A percentile compares a stretch with the other conserved stretches of the same genome.
Conservation (phyloP, 1,284 basidiomycete species). For the Rhodotorula sp. region DNA sequence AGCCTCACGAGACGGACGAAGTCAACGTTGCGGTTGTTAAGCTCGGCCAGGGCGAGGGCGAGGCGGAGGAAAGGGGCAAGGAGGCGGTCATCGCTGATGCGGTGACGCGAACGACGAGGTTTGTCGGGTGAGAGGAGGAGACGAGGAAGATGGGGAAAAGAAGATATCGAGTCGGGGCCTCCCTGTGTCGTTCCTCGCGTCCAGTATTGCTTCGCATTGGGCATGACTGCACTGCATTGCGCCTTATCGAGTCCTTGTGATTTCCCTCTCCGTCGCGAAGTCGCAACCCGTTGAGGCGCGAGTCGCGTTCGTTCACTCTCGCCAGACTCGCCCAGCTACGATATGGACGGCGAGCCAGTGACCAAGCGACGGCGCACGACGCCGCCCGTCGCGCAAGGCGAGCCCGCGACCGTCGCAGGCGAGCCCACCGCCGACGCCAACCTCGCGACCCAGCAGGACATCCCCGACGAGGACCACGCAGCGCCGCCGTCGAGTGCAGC, state of each 20-base stretch:
- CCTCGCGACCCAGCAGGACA: background rate
- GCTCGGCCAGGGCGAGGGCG: constrained; percentile 28
- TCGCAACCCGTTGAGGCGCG: background rate
- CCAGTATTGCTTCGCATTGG: background rate
- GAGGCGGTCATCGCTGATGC: constrained; percentile 19
- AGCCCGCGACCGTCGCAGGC: constrained; percentile 6
- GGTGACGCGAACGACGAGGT: background rate
- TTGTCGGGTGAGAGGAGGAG: background rate
- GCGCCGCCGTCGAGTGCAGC: constrained; percentile 37
- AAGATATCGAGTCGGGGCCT: background rate
- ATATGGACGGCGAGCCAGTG: constrained; percentile 17
- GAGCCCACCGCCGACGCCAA: constrained; percentile 14
- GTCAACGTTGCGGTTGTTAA: constrained; percentile 23
- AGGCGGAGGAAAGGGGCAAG: constrained; percentile 28
- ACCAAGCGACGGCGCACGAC: constrained; percentile 8
- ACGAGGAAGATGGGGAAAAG: background rate
- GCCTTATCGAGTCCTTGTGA: no score
- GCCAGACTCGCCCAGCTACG: no score
- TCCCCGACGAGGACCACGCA: constrained; percentile 39
- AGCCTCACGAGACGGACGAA: constrained; percentile 28
- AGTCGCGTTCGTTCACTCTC: background rate
- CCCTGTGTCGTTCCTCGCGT: no score
- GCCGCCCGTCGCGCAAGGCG: constrained; percentile 10
- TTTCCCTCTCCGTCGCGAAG: background rate
- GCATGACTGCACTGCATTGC: background rate